Percentiles rank a stretch among this genome's conserved stretches.
Conservation (phyloP, 1,284 basidiomycete genomes). For the Dichomitus squalens region DNA sequence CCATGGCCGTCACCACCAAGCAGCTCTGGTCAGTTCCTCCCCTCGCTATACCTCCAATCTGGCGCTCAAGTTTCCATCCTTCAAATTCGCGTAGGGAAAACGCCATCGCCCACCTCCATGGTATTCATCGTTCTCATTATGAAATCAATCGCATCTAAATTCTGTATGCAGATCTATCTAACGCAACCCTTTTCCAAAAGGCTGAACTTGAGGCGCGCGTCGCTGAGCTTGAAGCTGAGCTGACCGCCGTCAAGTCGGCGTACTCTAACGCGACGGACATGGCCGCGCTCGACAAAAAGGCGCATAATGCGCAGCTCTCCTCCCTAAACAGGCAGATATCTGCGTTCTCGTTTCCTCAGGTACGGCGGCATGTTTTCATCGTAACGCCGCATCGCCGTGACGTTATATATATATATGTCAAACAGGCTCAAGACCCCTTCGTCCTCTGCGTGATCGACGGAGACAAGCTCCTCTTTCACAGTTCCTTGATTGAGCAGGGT, state of each 20-base stretch:
- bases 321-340: conserved; percentile 63
- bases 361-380: conserved; percentile 30
- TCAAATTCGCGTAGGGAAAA: conserved; percentile 54
- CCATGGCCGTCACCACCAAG: conserved; percentile 57
- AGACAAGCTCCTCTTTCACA: conserved; percentile 66
- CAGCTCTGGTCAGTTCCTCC: conserved; percentile 55
- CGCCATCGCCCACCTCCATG: conserved; percentile 57
- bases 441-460: conserved; percentile 77
- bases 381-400: background rate
- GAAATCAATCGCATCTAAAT: conserved; percentile 1
- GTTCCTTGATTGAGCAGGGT: conserved; percentile 59
- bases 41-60: conserved; percentile 2
- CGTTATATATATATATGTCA: background rate
- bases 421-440: conserved; percentile 60
- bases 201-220: conserved; percentile 61
- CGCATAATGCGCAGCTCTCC: conserved; percentile 64
- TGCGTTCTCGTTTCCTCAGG: conserved; percentile 56
- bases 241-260: conserved; percentile 70
- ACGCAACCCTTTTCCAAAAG: conserved; percentile 63
- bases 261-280: conserved; percentile 59
- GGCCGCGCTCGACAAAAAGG: conserved; percentile 58
- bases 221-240: conserved; percentile 67
- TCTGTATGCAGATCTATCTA: conserved; percentile 54
- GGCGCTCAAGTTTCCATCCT: conserved; percentile 2
- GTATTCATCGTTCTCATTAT: conserved; percentile 38